Conservation (phyloP, 2,329 filamentous ascomycete species). For the Fusarium miscanthi region DNA sequence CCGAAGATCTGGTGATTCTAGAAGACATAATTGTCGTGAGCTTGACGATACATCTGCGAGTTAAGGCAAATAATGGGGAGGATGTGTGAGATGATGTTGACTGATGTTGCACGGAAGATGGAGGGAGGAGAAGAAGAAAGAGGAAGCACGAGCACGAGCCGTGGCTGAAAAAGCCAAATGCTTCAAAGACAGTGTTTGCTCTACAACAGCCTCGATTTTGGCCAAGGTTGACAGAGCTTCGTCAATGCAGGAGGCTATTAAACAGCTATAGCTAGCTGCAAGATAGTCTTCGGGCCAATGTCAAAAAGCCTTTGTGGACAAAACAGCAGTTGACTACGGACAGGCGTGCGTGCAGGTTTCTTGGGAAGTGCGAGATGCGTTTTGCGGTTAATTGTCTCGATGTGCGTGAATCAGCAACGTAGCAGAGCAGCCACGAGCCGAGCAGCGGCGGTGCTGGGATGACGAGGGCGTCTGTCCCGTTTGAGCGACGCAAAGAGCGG, state of each 20-base stretch:
- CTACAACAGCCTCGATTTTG: constrained; percentile 11
- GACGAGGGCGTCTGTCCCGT: constrained; percentile 25
- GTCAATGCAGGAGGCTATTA: not conserved
- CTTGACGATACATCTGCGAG: constrained; percentile 41
- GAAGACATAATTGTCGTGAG: constrained; percentile 82
- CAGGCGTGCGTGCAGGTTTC: constrained; percentile 5
- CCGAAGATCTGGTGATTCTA: constrained; percentile 95
- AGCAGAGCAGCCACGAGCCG: constrained; percentile 26
- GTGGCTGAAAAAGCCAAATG: constrained; percentile 27
- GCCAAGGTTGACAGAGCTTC: constrained; percentile 8
- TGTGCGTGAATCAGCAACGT: constrained; percentile 41
- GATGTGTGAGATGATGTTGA: constrained; percentile 24
- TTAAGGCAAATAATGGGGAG: constrained; percentile 33
- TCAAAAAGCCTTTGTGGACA: not conserved
- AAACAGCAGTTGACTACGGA: constrained; percentile 10
- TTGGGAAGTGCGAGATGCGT: constrained; percentile 19
- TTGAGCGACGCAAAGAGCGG: constrained; percentile 22
- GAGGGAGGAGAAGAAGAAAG: constrained; percentile 23
- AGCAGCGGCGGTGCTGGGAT: constrained; percentile 28
- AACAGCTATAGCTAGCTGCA: not conserved
- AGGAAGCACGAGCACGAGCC: constrained; percentile 29
- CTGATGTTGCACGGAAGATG: constrained; percentile 32
- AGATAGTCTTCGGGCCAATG: constrained; percentile 7
- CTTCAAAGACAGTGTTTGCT: constrained; percentile 24
- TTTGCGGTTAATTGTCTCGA: constrained; percentile 26